Percentiles rank a stretch among this genome's conserved stretches.
Conservation (phyloP, 306 rosid species). For the Urtica urens region DNA sequence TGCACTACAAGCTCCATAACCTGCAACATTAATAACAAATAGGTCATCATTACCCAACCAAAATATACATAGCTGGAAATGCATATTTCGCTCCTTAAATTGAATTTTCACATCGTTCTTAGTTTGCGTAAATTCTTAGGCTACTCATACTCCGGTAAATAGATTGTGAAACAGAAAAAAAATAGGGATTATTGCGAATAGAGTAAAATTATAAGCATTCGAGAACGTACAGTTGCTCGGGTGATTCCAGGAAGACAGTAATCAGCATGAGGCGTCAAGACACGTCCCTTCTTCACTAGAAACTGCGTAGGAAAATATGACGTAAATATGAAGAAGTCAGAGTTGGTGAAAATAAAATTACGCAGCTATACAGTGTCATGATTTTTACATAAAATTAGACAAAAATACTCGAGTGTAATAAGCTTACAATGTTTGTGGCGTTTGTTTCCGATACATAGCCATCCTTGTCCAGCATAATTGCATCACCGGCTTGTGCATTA, state of each 20-base stretch:
- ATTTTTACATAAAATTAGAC: neutral
- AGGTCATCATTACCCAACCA: slow-evolving; percentile 6
- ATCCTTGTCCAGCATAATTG: slow-evolving; percentile 80
- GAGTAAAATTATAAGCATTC: too few relatives aligned
- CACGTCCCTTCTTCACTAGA: slow-evolving; percentile 59
- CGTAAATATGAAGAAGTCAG: neutral
- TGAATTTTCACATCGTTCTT: neutral
- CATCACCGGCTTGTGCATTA: slow-evolving; percentile 72
- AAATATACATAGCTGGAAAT: slow-evolving; percentile 1
- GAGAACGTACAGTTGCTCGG: slow-evolving; percentile 59
- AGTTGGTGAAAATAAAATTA: neutral
- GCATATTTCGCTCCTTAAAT: neutral
- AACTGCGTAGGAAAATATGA: slow-evolving; percentile 39
- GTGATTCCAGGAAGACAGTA: slow-evolving; percentile 87
- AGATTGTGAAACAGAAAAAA: too few relatives aligned
- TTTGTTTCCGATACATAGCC: slow-evolving; percentile 82
- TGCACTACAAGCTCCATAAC: slow-evolving; percentile 68
- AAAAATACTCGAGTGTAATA: slow-evolving; percentile 6
- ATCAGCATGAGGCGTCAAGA: slow-evolving; percentile 78
- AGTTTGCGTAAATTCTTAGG: neutral
- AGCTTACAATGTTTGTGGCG: slow-evolving; percentile 75
- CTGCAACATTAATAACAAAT: slow-evolving; percentile 24
- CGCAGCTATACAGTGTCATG: neutral
- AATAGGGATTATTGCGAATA: too few relatives aligned
- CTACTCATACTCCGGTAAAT: too few relatives aligned